These are phyloP conservation scores for Soucietia sequanensis DNA, from an alignment of 805 yeast genomes.

Conservation along the genomic window DNA sequence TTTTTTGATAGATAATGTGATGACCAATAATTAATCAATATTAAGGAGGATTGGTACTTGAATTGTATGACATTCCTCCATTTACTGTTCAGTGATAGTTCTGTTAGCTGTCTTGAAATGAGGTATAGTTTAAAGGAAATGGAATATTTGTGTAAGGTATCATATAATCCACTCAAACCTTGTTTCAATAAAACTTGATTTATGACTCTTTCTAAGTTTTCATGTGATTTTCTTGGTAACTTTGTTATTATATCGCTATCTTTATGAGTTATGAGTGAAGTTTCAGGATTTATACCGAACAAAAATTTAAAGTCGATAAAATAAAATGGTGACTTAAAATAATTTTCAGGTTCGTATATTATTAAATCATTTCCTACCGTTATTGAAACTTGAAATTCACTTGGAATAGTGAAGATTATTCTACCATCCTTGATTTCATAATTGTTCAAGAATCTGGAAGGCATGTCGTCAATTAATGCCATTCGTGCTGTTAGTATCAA, in stretches of 20 bases:
- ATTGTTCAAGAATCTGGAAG: conserved; percentile 54
- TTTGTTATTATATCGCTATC: conserved; percentile 24
- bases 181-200: conserved; percentile 49
- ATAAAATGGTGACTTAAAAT: conserved; percentile 59
- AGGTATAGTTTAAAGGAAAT: conserved; percentile 63
- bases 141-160: conserved; percentile 56
- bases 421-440: conserved; percentile 76
- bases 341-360: conserved; percentile 49
- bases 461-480: conserved; percentile 65
- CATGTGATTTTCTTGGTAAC: conserved; percentile 30
- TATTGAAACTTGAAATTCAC: conserved; percentile 60
- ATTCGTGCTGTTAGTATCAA: conserved; percentile 70
- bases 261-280: conserved; percentile 28
- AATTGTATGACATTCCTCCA: conserved; percentile 66
- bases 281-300: conserved; percentile 47
- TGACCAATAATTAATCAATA: conserved; percentile 65
- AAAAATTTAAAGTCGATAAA: conserved; percentile 73
- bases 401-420: conserved; percentile 58
- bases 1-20: conserved; percentile 42
- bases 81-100: conserved; percentile 40
- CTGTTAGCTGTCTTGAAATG: conserved; percentile 55
- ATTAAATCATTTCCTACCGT: conserved; percentile 64
- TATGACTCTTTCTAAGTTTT: conserved; percentile 52
- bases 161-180: conserved; percentile 54
- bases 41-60: conserved; percentile 51